Evolutionary conservation across 495 filamentous ascomycete genomes (phyloP), one percentile per base, ranked within the genome.

Genomic region (Aspergillus mulundensis): DNA sequence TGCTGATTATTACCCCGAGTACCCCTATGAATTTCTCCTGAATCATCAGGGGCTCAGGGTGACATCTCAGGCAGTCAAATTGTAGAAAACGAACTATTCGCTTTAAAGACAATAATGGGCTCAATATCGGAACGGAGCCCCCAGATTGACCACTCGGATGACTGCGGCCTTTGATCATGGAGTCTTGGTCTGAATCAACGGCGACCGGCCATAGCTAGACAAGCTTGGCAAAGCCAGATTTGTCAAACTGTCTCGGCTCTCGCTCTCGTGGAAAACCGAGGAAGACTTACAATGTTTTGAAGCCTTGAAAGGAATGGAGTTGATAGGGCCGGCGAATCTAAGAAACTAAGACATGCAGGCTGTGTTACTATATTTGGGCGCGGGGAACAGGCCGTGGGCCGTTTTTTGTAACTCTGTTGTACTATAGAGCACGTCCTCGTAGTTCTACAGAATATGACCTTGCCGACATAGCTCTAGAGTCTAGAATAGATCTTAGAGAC

Each of bases 331-430:
- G 38, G n/a, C 7, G 49, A 30, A 23, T 28, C 25, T 24, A 40
- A 30, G n/a, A n/a, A 23, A 19, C 14, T 54, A 51, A 59, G 56
- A 57, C 56, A 63, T 57, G 53, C 57, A 60, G 56, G 49, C 45
- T 44, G 46, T 52, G 60, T 59, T 62, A 40, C 60, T 62, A 62
- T 56, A 56, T 59, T 62, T 62, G 25, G 55, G 59, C 43, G 53
- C 20, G 32, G 19, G 42, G 11, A 48, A 28, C 52, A 51, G 34
- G 39, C 36, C 55, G 44, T 32, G 45, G 34, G 39, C 36, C 55
- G 44, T 32, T 30, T 28, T 28, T 45, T 47, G 12, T 47, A 23
- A n/a, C 24, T 10, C 14, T 45, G 10, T 47, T 15, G 32, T 36
- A 36, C 32, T 36, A 36, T 7, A 36, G 32, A 36, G 23, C 42